Conservation (phyloP, 2,329 filamentous ascomycete genomes). For the Penicillium sp. region DNA sequence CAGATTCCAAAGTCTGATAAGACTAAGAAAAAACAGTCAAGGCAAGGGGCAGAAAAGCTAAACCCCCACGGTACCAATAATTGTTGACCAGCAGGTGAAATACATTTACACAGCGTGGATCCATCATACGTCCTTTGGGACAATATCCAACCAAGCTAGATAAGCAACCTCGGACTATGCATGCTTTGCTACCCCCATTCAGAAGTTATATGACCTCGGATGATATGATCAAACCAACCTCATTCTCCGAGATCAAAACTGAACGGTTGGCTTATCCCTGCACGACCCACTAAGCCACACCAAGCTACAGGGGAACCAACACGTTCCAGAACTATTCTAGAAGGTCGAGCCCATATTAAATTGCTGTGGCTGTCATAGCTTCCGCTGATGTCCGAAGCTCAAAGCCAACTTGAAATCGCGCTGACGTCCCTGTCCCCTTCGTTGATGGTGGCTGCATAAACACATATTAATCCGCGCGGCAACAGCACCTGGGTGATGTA, state of each 20-base stretch:
- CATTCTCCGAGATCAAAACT: neutral
- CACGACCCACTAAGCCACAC: constrained; percentile 8
- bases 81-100: constrained; percentile 1
- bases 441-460: constrained; percentile 9
- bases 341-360: constrained; percentile 19
- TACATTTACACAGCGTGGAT: constrained; percentile 1
- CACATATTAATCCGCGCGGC: constrained; percentile 2
- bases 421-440: neutral
- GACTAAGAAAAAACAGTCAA: neutral
- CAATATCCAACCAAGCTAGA: constrained; percentile 18
- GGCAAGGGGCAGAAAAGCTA: neutral
- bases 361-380: constrained; percentile 13
- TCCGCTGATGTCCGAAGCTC: constrained; percentile 5
- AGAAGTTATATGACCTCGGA: neutral
- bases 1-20: neutral
- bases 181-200: neutral
- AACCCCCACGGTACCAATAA: neutral
- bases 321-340: constrained; percentile 22
- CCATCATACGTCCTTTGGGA: constrained; percentile 1
- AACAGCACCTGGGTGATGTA: neutral
- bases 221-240: constrained; percentile 3
- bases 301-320: constrained; percentile 1
- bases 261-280: neutral
- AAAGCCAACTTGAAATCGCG: neutral
- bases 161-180: constrained; percentile 1